Percentiles rank a stretch among this genome's conserved stretches.
Conservation (phyloP, 129 eudicot genomes). For the Tanacetum coccineum region DNA sequence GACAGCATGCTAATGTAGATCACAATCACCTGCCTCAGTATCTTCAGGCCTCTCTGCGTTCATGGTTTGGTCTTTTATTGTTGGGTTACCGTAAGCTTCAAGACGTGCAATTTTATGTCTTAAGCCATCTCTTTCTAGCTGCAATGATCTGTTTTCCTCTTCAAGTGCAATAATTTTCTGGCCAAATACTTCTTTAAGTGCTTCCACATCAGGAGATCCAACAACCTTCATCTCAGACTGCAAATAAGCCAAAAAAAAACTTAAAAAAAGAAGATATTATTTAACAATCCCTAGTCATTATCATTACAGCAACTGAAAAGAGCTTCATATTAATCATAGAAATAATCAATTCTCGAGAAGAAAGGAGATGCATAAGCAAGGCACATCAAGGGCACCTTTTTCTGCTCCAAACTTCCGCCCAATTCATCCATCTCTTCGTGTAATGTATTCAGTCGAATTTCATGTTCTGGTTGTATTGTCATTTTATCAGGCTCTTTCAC, state of each 20-base stretch:
- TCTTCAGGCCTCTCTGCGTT: slow-evolving; percentile 72
- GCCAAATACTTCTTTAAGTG: slow-evolving; percentile 77
- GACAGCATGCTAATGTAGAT: slow-evolving; percentile 24
- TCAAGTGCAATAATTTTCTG: slow-evolving; percentile 75
- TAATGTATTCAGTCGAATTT: slow-evolving; percentile 56
- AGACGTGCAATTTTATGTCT: slow-evolving; percentile 72
- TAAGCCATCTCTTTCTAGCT: slow-evolving; percentile 75
- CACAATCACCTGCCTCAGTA: slow-evolving; percentile 77
- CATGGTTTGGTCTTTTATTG: slow-evolving; percentile 57
- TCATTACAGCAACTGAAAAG: neutral
- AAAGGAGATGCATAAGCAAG: slow-evolving; percentile 13
- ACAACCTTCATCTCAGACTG: slow-evolving; percentile 84
- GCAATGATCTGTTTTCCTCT: slow-evolving; percentile 86
- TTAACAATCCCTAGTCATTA: slow-evolving; percentile 5
- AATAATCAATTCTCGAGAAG: too few relatives aligned
- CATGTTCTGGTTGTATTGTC: slow-evolving; percentile 53
- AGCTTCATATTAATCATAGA: neutral
- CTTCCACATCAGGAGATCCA: slow-evolving; percentile 64
- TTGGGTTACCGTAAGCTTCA: slow-evolving; percentile 58
- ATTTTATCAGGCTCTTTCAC: slow-evolving; percentile 26
- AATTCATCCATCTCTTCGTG: slow-evolving; percentile 66
- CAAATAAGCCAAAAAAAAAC: slow-evolving; percentile 13
- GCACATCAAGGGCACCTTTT: slow-evolving; percentile 56
- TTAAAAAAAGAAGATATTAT: neutral
- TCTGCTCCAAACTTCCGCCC: slow-evolving; percentile 63